Percentiles rank a stretch among this genome's conserved stretches.
Conservation (phyloP, 352 stramenopile genomes). For the Vaucheria bursata region DNA sequence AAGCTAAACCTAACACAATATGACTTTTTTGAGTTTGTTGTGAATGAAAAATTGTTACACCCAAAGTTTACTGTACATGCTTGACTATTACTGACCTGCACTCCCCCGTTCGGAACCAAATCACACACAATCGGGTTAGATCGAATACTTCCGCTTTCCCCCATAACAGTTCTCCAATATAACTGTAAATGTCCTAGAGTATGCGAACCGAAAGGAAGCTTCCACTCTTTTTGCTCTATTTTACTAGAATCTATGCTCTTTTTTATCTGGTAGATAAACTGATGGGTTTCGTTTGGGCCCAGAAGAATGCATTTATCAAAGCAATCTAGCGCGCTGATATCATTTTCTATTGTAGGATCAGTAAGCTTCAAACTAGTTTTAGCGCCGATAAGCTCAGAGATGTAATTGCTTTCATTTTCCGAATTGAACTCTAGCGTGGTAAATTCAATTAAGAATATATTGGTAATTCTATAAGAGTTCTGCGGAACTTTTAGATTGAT, state of each 20-base stretch:
- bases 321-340: slow-evolving; percentile 8
- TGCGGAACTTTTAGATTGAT: no score
- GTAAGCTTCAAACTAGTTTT: no score
- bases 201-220: neutral
- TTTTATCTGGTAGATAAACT: slow-evolving; percentile 19
- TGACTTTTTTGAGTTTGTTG: neutral
- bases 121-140: slow-evolving; percentile 26
- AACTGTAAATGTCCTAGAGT: slow-evolving; percentile 20
- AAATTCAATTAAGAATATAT: no score
- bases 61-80: neutral
- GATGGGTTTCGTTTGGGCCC: slow-evolving; percentile 26
- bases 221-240: neutral
- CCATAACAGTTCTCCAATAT: slow-evolving; percentile 30
- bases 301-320: slow-evolving; percentile 33
- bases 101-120: slow-evolving; percentile 5
- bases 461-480: no score
- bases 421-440: no score
- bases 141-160: slow-evolving; percentile 26
- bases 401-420: no score
- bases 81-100: slow-evolving; percentile 13
- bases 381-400: no score
- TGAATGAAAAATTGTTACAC: neutral
- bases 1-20: neutral
- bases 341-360: slow-evolving; percentile 15
- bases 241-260: neutral